phyloP scores from a whole-genome alignment of 2,329 filamentous ascomycete species.

The Diplodia corticola region DNA sequence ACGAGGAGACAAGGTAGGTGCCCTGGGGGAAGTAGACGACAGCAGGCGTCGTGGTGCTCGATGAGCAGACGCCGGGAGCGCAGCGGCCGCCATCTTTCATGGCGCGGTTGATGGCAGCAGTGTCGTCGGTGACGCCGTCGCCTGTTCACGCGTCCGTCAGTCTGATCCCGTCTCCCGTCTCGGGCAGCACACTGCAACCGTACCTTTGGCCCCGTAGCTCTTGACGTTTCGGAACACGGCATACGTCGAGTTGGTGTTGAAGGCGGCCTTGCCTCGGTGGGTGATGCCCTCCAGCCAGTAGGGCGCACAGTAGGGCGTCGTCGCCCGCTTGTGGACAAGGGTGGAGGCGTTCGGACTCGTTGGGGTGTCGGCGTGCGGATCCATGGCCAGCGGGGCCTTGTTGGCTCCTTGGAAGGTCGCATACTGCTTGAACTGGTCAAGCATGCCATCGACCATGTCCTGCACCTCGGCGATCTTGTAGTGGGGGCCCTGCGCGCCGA shows the following conservation, averaged over 20 bases:
- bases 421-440: constrained; percentile 12
- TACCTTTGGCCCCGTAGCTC: constrained; percentile 45
- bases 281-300: constrained; percentile 47
- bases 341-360: neutral
- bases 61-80: constrained; percentile 43
- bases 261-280: constrained; percentile 44
- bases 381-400: neutral
- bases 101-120: constrained; percentile 54
- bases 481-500: constrained; percentile 5
- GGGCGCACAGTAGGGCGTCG: constrained; percentile 27
- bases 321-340: neutral
- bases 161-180: too few relatives aligned
- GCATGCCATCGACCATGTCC: constrained; percentile 9
- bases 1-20: constrained; percentile 58
- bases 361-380: neutral
- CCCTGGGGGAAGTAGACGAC: constrained; percentile 59
- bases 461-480: constrained; percentile 16
- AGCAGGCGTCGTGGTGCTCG: constrained; percentile 54
- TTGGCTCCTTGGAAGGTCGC: neutral
- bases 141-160: constrained; percentile 23
- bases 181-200: too few relatives aligned
- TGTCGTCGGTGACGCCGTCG: constrained; percentile 46
- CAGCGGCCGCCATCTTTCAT: constrained; percentile 45
- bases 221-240: constrained; percentile 45
- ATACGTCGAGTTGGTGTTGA: constrained; percentile 41